These are phyloP conservation scores for Elaeagnus macrophylla DNA, from an alignment of 306 rosid species.

Conservation along the genomic window DNA sequence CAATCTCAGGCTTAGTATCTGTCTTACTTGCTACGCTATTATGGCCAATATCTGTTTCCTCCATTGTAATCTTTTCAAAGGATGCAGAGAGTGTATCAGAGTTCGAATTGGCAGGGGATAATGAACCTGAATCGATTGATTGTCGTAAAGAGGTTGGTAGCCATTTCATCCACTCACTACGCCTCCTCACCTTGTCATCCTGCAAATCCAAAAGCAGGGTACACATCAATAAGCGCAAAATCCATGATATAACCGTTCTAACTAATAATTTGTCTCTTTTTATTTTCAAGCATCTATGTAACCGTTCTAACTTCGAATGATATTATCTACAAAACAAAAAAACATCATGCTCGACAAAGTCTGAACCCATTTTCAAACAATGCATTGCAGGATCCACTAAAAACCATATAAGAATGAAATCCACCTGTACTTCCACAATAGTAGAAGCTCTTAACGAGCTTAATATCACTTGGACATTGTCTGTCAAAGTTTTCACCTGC, in stretches of 20 bases:
- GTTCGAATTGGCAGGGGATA: conserved; percentile 23
- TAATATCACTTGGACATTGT: conserved; percentile 34
- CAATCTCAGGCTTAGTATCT: conserved; percentile 20
- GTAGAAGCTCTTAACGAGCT: conserved; percentile 41
- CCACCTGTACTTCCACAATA: conserved; percentile 58
- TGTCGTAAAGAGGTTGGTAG: conserved; percentile 21
- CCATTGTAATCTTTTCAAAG: conserved; percentile 35
- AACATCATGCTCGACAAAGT: too few species aligned
- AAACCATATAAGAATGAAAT: neutral
- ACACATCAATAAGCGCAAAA: too few species aligned
- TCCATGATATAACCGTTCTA: too few species aligned
- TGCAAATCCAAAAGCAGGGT: conserved; percentile 14
- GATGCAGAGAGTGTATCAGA: conserved; percentile 21
- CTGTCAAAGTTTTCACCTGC: conserved; percentile 50
- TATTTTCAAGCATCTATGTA: too few species aligned
- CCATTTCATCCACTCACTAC: conserved; percentile 48
- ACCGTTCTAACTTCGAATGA: too few species aligned
- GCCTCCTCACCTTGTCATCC: conserved; percentile 62
- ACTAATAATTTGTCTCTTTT: too few species aligned
- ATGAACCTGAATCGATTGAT: conserved; percentile 22
- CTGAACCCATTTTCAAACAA: neutral
- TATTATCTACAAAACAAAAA: too few species aligned
- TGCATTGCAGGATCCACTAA: neutral
- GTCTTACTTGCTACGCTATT: conserved; percentile 9
- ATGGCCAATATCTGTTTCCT: conserved; percentile 21